Evolutionary conservation across 129 eudicot genomes (phyloP).

Genomic region (Ambrosia trifida): DNA sequence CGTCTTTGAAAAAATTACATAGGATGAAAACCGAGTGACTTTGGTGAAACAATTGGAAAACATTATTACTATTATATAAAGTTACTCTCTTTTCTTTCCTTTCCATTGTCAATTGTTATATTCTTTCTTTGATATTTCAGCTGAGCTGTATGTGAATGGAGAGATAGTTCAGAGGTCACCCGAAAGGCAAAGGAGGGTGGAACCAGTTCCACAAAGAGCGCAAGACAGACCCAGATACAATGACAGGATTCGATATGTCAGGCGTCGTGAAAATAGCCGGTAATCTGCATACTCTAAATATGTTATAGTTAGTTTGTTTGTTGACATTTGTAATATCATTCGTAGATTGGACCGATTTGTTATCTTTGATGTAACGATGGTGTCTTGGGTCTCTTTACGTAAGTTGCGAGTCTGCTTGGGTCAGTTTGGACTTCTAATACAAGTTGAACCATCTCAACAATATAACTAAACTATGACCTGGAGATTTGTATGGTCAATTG

Average conservation of each 20-base stretch:
- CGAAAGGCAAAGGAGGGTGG: conserved; percentile 94
- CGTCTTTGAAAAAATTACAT: too few relatives aligned
- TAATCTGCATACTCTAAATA: conserved; percentile 23
- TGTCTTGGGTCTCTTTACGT: neutral
- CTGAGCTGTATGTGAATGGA: conserved; percentile 91
- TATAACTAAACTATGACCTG: too few relatives aligned
- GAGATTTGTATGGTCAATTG: too few relatives aligned
- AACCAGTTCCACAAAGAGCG: conserved; percentile 87
- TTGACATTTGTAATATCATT: neutral
- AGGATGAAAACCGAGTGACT: too few relatives aligned
- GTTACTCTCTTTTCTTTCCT: too few relatives aligned
- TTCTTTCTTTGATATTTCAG: conserved; percentile 39
- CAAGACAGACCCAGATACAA: conserved; percentile 94
- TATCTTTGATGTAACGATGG: conserved; percentile 8
- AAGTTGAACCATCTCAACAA: too few relatives aligned
- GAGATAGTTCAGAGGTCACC: conserved; percentile 97
- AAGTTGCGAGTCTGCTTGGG: too few relatives aligned
- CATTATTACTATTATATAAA: too few relatives aligned
- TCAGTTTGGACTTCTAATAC: too few relatives aligned
- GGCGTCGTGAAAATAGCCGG: conserved; percentile 80
- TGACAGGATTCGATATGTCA: conserved; percentile 82
- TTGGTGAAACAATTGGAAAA: too few relatives aligned
- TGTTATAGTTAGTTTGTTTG: neutral
- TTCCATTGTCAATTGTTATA: neutral
- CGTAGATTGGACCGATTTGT: conserved; percentile 3